A percentile compares a stretch with the other conserved stretches of the same genome.
Conservation (phyloP, 2,329 filamentous ascomycete species). For the Paracoccidioides brasiliensis region DNA sequence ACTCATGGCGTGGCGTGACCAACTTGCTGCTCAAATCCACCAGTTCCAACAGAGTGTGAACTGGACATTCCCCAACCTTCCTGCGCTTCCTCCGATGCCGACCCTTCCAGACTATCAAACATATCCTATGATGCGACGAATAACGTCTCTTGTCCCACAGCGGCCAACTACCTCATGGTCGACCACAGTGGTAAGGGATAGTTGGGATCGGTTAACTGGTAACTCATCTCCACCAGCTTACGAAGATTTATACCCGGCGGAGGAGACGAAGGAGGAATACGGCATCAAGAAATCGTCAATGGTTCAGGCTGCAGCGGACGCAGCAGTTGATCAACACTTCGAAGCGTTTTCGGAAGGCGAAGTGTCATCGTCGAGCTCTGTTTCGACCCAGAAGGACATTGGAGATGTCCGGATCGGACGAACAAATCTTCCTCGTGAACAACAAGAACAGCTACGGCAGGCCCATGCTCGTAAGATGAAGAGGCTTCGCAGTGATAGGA, state of each 20-base stretch:
- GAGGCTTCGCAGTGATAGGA: slow-evolving; percentile 36
- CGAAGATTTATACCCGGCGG: slow-evolving; percentile 58
- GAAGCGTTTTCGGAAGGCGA: slow-evolving; percentile 18
- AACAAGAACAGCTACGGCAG: slow-evolving; percentile 34
- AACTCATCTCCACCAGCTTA: slow-evolving; percentile 55
- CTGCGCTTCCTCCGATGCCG: slow-evolving; percentile 47
- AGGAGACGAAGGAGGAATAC: slow-evolving; percentile 23
- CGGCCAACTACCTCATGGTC: slow-evolving; percentile 40
- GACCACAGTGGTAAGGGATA: slow-evolving; percentile 23
- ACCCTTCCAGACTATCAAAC: slow-evolving; percentile 60
- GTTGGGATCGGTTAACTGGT: slow-evolving; percentile 53
- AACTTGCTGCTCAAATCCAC: slow-evolving; percentile 59
- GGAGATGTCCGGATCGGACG: slow-evolving; percentile 32
- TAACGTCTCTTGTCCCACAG: slow-evolving; percentile 60
- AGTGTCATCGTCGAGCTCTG: slow-evolving; percentile 4
- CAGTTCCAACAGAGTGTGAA: slow-evolving; percentile 62
- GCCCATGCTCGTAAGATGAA: slow-evolving; percentile 38
- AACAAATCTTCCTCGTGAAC: slow-evolving; percentile 31
- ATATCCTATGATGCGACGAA: slow-evolving; percentile 57
- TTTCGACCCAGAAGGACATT: slow-evolving; percentile 17
- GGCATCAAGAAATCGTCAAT: slow-evolving; percentile 33
- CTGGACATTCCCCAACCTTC: slow-evolving; percentile 51
- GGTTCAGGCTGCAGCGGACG: slow-evolving; percentile 31
- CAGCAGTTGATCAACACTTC: slow-evolving; percentile 34
- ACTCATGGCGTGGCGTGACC: slow-evolving; percentile 58